Base-by-base conservation (phyloP, 257 asterid genomes). In the Scutellaria galericulata region DNA sequence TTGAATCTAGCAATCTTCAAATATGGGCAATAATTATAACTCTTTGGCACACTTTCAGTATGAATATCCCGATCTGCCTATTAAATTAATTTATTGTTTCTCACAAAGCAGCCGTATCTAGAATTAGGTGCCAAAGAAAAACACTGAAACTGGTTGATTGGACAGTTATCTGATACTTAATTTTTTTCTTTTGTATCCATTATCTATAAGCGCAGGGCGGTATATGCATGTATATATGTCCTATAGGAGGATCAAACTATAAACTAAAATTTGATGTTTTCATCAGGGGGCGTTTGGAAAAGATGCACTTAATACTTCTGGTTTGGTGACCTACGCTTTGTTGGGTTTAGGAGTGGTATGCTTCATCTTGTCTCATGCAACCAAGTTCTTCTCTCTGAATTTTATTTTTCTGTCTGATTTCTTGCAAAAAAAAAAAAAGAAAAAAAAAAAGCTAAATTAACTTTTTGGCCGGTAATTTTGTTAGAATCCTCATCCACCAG, bases 291-390 rank as follows among this genome's bases (percentile, higher is more conserved):
- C 90, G 64, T 89, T 87, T 54, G 96, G 96, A 10, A 89, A 86
- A 83, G 81, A 66, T 53, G 84, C 96, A 0, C 71, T 89, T 51
- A 14, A 81, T 74, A 87, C 86, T 74, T 86, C 86, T 81, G 94
- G 96, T 64, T 74, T 89, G 80, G 86, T 87, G 59, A 89, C 90
- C 3, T 89, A 89, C 71, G 63, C 86, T 54, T 62, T 89, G 70
- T 80, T 89, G 73, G 96, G 96, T 45, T 70, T 89, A 54, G 91
- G 95, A 72, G 93, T 85, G 95, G 96, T 88, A 86, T 24, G 86
- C 66, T 66, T 70, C 60, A 50, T 61, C 40, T 62, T 14, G 3
- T 4, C 37, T 31, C 37, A 31, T 31, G 37, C 37, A 31, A 31
- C 12, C 22, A 11, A 66, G 58, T 68, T 70, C 66, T 46, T 18